Evolutionary conservation across 768 basidiomycete genomes (phyloP).

Genomic region (Botryobasidium botryosum): DNA sequence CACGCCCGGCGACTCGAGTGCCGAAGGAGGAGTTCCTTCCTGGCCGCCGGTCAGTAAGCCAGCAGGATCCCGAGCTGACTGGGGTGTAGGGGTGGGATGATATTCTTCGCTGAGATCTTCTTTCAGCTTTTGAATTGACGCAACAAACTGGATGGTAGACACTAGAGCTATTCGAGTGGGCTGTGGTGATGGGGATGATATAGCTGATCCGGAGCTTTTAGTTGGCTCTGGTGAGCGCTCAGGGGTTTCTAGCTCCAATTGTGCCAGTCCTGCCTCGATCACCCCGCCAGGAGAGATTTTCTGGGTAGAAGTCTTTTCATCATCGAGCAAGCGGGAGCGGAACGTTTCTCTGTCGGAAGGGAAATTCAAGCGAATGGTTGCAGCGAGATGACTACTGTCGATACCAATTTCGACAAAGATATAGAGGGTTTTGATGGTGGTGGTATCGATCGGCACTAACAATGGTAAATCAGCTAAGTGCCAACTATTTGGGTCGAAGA

Average conservation of each 20-base stretch:
- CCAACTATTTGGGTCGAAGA: slow-evolving; percentile 3
- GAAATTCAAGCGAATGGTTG: slow-evolving; percentile 81
- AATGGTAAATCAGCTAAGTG: neutral
- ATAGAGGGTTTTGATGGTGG: slow-evolving; percentile 86
- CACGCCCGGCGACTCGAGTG: too few relatives aligned
- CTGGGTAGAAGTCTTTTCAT: slow-evolving; percentile 28
- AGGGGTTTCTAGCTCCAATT: slow-evolving; percentile 3
- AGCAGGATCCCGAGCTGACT: too few relatives aligned
- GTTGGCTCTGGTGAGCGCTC: neutral
- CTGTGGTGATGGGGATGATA: neutral
- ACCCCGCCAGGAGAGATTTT: slow-evolving; percentile 23
- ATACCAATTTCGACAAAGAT: slow-evolving; percentile 95
- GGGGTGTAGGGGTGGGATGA: too few relatives aligned
- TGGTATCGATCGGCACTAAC: slow-evolving; percentile 87
- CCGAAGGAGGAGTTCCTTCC: too few relatives aligned
- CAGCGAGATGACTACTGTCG: slow-evolving; percentile 64
- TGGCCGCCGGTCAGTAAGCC: too few relatives aligned
- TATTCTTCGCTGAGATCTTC: too few relatives aligned
- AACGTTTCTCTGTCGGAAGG: slow-evolving; percentile 58
- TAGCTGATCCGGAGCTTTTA: neutral
- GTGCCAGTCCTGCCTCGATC: slow-evolving; percentile 30
- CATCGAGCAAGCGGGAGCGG: slow-evolving; percentile 40
- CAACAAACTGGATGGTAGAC: slow-evolving; percentile 95
- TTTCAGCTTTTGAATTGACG: slow-evolving; percentile 74
- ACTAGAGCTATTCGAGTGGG: slow-evolving; percentile 74